Evolutionary conservation across 2,329 filamentous ascomycete species (phyloP), one percentile per base, ranked within the genome.

Genomic region (Fusarium agapanthi): DNA sequence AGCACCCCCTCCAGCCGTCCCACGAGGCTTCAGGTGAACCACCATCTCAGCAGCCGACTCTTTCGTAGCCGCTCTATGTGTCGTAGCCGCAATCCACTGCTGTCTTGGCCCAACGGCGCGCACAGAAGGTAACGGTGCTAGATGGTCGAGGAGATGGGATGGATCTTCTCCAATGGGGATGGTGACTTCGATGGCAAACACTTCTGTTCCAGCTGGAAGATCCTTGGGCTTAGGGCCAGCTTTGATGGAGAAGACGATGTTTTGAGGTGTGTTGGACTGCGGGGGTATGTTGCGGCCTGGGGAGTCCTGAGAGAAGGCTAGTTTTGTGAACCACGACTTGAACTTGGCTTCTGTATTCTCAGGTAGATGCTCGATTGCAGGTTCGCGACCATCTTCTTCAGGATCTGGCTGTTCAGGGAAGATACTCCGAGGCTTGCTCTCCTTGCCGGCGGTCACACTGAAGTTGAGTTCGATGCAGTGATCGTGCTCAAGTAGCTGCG

Each of bases 81-180:
- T 55, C 1, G 37, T 55, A 24, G 51, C 51, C 12, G 51, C 51
- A 2, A 55, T 55, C 51, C 51, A 55, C 13, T 55, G 51, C 22
- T 55, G 51, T 8, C 37, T 24, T 0, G 37, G 37, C 3, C 51
- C 51, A 32, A 55, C 43, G 8, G 51, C 51, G 4, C 51, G 51
- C 4, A 55, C 37, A 18, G 51, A 6, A 28, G 51, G 51, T 0
- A 55, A 0, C 1, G 51, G 51, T 6, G 51, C 51, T 0, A 55
- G 26, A 43, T 43, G 51, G 0, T 55, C 51, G 0, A 55, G 51
- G 12, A 55, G 51, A 43, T 55, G 51, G 12, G 51, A 55, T 24
- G 51, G 12, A 15, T 55, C 51, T 43, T 55, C 51, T 0, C 51
- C 51, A 12, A 55, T 55, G 5, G 51, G 51, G 2, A 55, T 55